phyloP scores from a whole-genome alignment of 2,329 filamentous ascomycete genomes.

The Penicillium vulpinum region DNA sequence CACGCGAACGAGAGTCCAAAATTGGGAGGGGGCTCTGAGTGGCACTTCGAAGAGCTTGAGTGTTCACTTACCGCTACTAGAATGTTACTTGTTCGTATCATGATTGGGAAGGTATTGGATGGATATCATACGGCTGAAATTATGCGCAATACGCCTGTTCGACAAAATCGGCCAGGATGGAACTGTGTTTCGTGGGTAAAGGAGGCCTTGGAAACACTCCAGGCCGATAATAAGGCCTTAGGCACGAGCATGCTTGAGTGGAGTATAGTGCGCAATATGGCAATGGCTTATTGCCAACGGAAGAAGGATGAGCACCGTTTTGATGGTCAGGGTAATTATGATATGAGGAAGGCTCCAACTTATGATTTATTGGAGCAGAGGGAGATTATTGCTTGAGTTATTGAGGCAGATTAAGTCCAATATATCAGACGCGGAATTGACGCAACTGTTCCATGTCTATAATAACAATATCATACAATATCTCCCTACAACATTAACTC shows the following conservation, averaged over 20 bases:
- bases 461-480: background rate
- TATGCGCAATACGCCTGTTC: conserved; percentile 33
- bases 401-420: background rate
- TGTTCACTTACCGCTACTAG: conserved; percentile 20
- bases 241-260: conserved; percentile 36
- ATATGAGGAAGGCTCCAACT: conserved; percentile 34
- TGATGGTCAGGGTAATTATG: conserved; percentile 37
- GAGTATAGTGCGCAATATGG: conserved; percentile 36
- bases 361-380: conserved; percentile 39
- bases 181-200: conserved; percentile 49
- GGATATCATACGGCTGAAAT: conserved; percentile 27
- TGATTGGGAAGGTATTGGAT: conserved; percentile 38
- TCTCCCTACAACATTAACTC: background rate
- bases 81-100: conserved; percentile 35
- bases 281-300: conserved; percentile 42
- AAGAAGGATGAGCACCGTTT: conserved; percentile 47
- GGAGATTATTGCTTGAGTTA: conserved; percentile 18
- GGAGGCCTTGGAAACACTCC: conserved; percentile 39
- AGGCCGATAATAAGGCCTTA: conserved; percentile 33
- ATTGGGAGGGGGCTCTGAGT: conserved; percentile 18
- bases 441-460: no score
- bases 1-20: conserved; percentile 36
- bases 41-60: conserved; percentile 32
- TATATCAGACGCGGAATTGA: background rate
- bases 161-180: conserved; percentile 36